These are phyloP conservation scores for Arthrobotrys iridis DNA, from an alignment of 2,329 filamentous ascomycete genomes.

Conservation along the genomic window DNA sequence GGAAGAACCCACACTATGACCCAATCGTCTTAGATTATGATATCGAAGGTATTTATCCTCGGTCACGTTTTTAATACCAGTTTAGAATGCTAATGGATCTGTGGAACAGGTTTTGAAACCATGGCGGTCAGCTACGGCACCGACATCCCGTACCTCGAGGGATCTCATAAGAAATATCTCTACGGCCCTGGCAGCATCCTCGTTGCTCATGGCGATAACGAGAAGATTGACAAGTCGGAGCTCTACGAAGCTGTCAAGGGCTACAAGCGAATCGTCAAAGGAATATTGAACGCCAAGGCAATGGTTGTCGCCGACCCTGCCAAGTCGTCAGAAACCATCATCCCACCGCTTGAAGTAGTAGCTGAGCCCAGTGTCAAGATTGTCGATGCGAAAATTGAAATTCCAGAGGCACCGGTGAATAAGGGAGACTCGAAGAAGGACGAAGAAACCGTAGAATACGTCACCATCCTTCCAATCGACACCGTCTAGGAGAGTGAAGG, in stretches of 20 bases:
- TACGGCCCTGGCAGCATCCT: slow-evolving; percentile 77
- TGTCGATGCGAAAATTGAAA: slow-evolving; percentile 10
- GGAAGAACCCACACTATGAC: slow-evolving; percentile 67
- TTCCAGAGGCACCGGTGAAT: slow-evolving; percentile 21
- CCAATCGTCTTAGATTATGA: slow-evolving; percentile 82
- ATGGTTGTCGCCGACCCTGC: slow-evolving; percentile 27
- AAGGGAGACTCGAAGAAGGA: slow-evolving; percentile 17
- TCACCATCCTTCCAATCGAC: slow-evolving; percentile 45
- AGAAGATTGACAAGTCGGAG: slow-evolving; percentile 78
- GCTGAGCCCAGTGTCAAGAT: not conserved
- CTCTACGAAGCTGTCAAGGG: slow-evolving; percentile 81
- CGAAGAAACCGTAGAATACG: slow-evolving; percentile 32
- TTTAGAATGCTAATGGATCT: not conserved
- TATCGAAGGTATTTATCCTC: slow-evolving; percentile 70
- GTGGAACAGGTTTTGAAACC: slow-evolving; percentile 74
- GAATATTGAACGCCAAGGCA: slow-evolving; percentile 43
- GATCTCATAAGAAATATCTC: slow-evolving; percentile 73
- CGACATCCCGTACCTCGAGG: slow-evolving; percentile 80
- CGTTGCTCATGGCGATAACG: slow-evolving; percentile 86
- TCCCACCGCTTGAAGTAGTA: not conserved
- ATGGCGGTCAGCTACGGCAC: slow-evolving; percentile 92
- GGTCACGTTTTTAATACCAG: slow-evolving; percentile 35
- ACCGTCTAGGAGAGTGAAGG: not conserved
- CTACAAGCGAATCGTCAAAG: slow-evolving; percentile 75
- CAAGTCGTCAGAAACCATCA: slow-evolving; percentile 9